Evolutionary conservation across 2,329 filamentous ascomycete genomes (phyloP), one percentile per base, ranked within the genome.

Genomic region (Aureobasidium zeae): DNA sequence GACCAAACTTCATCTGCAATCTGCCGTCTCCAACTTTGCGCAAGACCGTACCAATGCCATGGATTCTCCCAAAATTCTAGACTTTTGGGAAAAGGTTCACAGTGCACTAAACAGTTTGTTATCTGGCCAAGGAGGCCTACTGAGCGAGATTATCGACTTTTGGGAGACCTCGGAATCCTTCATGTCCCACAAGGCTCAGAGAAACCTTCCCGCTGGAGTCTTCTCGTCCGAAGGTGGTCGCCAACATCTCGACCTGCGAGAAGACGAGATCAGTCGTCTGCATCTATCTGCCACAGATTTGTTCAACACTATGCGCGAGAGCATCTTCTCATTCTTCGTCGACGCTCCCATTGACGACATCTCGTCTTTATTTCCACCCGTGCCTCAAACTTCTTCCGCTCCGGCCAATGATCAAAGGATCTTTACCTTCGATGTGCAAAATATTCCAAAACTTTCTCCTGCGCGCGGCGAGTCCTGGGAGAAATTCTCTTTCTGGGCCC

Each of bases 401-500:
- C 64, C 73, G 1, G 75, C 79, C 8, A 66, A 67, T 43, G 83
- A 86, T 52, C 79, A 82, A 33, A 77, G 83, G 1, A 52, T 48
- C 20, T 89, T 94, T 63, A 83, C 80, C 44, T 77, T 94, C 48
- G 86, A 94, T 56, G 71, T 77, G 0, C 82, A 76, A 56, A 87
- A 84, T 49, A 68, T 85, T 2, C 88, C 86, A 1, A 79, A 81
- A 1, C 86, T 83, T 0, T 85, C 86, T 0, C 84, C 64, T 4
- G 61, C 74, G 53, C 76, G 76, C 32, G 89, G 88, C 5, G 86
- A 94, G 54, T 68, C 81, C 0, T 96, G 87, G 86, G 91, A 96
- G 83, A 89, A 65, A 78, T 91, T 66, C 61, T 89, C 88, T 0
- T 98, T 96, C 63, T 96, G 89, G 88, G 88, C 89, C 3, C 91